These are phyloP conservation scores for Conticribra guillardii DNA, from an alignment of 108 stramenopile species.

Conservation along the genomic window DNA sequence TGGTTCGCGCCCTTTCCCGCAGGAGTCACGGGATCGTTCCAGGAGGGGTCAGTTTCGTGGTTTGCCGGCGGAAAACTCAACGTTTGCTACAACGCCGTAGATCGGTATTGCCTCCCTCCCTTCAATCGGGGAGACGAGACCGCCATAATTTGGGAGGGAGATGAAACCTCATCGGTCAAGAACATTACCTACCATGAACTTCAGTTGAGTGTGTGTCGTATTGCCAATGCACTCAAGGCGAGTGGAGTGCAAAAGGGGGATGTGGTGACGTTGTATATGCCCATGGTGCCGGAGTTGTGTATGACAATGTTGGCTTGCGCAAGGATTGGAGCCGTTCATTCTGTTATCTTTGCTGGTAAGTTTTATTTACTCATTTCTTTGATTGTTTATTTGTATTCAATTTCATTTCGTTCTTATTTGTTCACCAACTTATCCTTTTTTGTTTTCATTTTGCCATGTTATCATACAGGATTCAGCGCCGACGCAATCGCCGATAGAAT, in stretches of 20 bases:
- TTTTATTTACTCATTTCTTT: too few species aligned
- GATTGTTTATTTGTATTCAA: too few species aligned
- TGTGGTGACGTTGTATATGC: constrained; percentile 98
- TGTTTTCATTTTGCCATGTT: constrained; percentile 5
- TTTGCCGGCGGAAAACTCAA: constrained; percentile 88
- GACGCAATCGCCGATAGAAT: constrained; percentile 84
- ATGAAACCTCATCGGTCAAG: constrained; percentile 61
- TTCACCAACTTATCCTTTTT: background rate
- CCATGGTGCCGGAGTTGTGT: constrained; percentile 97
- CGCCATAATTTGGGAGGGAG: constrained; percentile 89
- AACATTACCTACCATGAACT: constrained; percentile 75
- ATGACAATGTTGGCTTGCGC: constrained; percentile 98
- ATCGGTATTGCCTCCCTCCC: constrained; percentile 66
- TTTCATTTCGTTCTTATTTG: background rate
- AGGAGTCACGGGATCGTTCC: constrained; percentile 56
- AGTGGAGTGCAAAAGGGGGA: constrained; percentile 89
- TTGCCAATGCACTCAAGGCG: constrained; percentile 90
- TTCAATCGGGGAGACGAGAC: constrained; percentile 63
- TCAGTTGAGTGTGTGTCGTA: constrained; percentile 58
- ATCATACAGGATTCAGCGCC: constrained; percentile 61
- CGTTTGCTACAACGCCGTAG: constrained; percentile 86
- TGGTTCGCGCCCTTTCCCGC: constrained; percentile 72
- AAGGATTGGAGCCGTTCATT: constrained; percentile 96
- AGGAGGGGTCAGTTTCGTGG: constrained; percentile 72
- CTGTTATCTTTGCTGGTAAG: constrained; percentile 89